phyloP scores from a whole-genome alignment of 148 eudicot genomes.

The Heliamphora exappendiculata region DNA sequence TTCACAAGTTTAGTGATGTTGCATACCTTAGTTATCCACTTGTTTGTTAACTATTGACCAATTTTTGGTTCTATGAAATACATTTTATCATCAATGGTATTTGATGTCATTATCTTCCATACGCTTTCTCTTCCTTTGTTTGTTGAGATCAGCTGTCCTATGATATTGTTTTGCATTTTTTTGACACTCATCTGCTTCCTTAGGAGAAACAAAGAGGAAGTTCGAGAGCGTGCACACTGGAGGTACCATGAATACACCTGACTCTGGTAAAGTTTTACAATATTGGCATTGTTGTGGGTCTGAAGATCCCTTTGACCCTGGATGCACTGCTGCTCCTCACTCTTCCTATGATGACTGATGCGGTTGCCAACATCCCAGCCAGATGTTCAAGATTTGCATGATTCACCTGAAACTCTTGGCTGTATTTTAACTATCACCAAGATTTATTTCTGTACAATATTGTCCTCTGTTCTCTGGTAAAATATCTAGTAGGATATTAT shows the following conservation, averaged over 20 bases:
- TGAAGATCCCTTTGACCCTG: conserved; percentile 86
- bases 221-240: conserved; percentile 90
- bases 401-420: background rate
- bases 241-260: conserved; percentile 82
- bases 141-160: background rate
- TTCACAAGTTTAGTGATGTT: background rate
- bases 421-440: background rate
- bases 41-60: background rate
- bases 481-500: background rate
- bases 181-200: background rate
- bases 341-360: conserved; percentile 73
- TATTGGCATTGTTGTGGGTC: conserved; percentile 99
- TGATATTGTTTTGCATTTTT: background rate
- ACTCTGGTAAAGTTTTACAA: conserved; percentile 69
- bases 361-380: background rate
- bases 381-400: background rate
- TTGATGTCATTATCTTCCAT: background rate
- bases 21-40: background rate
- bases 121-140: background rate
- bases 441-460: background rate
- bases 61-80: background rate
- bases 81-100: background rate
- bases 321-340: conserved; percentile 90
- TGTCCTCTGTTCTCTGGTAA: background rate
- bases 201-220: conserved; percentile 96